Evolutionary conservation across 1,284 basidiomycete species (phyloP).

Genomic region (Ganoderma sp.): DNA sequence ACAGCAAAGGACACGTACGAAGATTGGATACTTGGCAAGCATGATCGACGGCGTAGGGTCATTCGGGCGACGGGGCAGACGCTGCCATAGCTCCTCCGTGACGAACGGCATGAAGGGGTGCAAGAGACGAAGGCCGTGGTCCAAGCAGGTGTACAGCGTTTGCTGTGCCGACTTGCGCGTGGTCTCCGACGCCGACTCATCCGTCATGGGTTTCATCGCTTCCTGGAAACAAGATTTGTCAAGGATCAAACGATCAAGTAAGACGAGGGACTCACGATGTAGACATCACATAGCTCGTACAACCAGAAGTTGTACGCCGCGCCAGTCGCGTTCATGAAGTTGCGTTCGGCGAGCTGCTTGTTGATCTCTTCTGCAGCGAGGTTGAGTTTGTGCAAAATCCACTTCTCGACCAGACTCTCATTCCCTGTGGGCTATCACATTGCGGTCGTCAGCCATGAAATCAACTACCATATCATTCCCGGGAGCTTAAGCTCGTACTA

Average conservation of each 20-base stretch:
- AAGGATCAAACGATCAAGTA: not conserved
- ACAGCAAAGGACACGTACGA: constrained; percentile 53
- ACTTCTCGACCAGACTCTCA: constrained; percentile 92
- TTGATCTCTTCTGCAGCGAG: constrained; percentile 81
- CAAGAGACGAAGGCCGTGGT: constrained; percentile 86
- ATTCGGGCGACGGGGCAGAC: constrained; percentile 84
- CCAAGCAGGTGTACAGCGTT: constrained; percentile 95
- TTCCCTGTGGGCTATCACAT: constrained; percentile 76
- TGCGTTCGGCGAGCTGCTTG: constrained; percentile 76
- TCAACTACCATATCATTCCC: not conserved
- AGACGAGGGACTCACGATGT: constrained; percentile 66
- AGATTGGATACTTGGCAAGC: constrained; percentile 83
- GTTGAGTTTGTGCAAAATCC: constrained; percentile 97
- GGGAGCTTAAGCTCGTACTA: constrained; percentile 5
- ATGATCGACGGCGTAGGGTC: constrained; percentile 90
- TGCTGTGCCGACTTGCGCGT: constrained; percentile 88
- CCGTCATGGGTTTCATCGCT: constrained; percentile 97
- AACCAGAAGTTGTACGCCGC: constrained; percentile 96
- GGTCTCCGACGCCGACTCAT: constrained; percentile 68
- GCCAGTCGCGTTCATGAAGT: constrained; percentile 92
- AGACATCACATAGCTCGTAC: constrained; percentile 98
- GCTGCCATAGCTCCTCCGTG: constrained; percentile 98
- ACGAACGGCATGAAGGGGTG: constrained; percentile 99
- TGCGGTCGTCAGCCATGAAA: not conserved
- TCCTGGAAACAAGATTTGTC: constrained; percentile 57